A percentile compares a stretch with the other conserved stretches of the same genome.
Conservation (phyloP, 2,329 filamentous ascomycete species). For the Colletotrichum liriopes region DNA sequence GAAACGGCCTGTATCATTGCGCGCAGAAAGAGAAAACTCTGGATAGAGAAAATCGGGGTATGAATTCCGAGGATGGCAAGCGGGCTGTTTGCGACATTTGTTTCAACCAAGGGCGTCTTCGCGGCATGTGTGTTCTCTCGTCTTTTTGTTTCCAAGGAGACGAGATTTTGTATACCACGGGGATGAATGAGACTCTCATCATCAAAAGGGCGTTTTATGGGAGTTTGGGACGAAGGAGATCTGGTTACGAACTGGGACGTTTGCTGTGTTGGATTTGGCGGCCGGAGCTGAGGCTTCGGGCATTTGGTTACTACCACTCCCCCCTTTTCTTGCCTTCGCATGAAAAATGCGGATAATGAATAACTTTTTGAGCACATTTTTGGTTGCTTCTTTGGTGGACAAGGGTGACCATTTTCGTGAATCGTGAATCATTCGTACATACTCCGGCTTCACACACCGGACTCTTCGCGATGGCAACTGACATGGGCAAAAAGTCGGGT, state of each 20-base stretch:
- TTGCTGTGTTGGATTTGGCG: background rate
- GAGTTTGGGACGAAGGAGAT: background rate
- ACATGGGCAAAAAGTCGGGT: background rate
- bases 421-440: background rate
- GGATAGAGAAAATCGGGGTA: background rate
- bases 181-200: background rate
- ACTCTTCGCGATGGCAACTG: no score
- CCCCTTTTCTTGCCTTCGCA: background rate
- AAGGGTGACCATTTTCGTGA: background rate
- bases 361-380: background rate
- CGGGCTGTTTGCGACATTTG: background rate
- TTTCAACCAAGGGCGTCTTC: background rate
- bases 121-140: background rate
- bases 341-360: background rate
- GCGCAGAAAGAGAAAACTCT: background rate
- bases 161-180: background rate
- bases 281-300: background rate
- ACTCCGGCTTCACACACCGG: no score
- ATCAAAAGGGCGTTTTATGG: conserved; percentile 2
- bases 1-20: background rate
- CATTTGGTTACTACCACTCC: background rate
- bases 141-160: background rate
- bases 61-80: background rate
- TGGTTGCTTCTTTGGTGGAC: background rate
- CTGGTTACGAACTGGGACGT: background rate